Base-by-base conservation (phyloP, 257 asterid genomes). In the Coffea canephora region DNA sequence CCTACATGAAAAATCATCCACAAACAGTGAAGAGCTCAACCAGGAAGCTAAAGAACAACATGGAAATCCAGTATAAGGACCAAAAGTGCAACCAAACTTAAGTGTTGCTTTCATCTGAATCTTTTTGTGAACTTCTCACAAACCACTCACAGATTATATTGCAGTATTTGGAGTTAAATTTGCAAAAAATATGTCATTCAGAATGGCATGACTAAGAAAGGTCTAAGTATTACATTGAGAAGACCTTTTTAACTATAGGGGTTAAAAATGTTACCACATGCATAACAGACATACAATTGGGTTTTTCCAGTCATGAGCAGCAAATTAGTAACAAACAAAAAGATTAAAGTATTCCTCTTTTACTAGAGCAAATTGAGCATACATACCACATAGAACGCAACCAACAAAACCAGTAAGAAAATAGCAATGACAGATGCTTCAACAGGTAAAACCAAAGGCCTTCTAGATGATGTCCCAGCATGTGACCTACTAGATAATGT, bases 321-420 rank as follows among this genome's bases (percentile, higher is more conserved):
- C 23, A 25, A 54, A 57, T 41, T 46, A 76, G 48, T 27, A 69
- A 66, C 73, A 55, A 54, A 57, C 12, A n/a, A 25, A 68, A 67
- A n/a, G 57, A 50, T 6, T 0, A 23, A 16, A 65, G 12, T 11
- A 39, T 31, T 39, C 39, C 54, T 11, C 15, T 55, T 9, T 43
- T 31, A 54, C 36, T 27, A 45, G 50, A n/a, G 48, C 75, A 7
- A 27, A 52, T 52, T 57, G 34, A 18, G 48, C 81, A 78, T 46
- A 72, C 95, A 68, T 94, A 96, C 99, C 99, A 92, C 98, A 79
- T 96, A 96, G 78, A 94, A 96, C 43, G 96, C 93, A 80, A 91
- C 98, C 87, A 96, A 86, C 88, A 96, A 81, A 76, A 94, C 80
- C 61, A 96, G 97, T 61, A 96, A 85, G 87, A 96, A 76, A 79